phyloP scores from a whole-genome alignment of 768 basidiomycete species.

The Russula vinacea region DNA sequence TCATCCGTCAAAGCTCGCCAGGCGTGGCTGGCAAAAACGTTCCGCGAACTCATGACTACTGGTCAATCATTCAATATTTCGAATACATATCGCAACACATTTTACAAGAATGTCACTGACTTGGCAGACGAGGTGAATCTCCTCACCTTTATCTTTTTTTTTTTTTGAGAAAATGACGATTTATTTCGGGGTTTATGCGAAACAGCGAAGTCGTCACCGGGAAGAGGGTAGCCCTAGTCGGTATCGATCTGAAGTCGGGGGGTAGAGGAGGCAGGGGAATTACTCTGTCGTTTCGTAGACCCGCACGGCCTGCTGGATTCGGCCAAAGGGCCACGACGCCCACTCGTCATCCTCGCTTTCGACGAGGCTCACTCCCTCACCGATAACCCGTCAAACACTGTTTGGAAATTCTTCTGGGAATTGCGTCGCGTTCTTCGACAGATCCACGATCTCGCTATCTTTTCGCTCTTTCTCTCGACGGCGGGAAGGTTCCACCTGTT shows the following conservation, averaged over 20 bases:
- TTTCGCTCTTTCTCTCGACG: conserved; percentile 1
- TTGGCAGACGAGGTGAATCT: too few species aligned
- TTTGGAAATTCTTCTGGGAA: too few species aligned
- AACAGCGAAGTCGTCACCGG: too few species aligned
- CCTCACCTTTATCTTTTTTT: too few species aligned
- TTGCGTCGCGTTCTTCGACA: background rate
- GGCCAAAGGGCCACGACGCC: background rate
- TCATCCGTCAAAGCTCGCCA: background rate
- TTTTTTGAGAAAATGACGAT: too few species aligned
- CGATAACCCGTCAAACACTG: too few species aligned
- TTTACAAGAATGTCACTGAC: too few species aligned
- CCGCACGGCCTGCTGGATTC: background rate
- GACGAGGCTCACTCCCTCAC: background rate
- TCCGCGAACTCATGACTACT: background rate
- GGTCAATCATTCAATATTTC: background rate
- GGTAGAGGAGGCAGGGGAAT: background rate
- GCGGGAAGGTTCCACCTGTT: background rate
- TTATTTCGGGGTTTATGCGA: too few species aligned
- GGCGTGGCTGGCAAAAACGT: background rate
- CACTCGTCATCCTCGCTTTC: background rate
- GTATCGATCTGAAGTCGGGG: too few species aligned
- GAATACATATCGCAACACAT: too few species aligned
- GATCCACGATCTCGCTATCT: background rate
- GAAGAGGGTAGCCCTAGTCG: too few species aligned
- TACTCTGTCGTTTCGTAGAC: background rate